A percentile compares a stretch with the other conserved stretches of the same genome.
Evolutionary conservation across 495 filamentous ascomycete species (phyloP).

Genomic region (Parathielavia hyrcaniae): DNA sequence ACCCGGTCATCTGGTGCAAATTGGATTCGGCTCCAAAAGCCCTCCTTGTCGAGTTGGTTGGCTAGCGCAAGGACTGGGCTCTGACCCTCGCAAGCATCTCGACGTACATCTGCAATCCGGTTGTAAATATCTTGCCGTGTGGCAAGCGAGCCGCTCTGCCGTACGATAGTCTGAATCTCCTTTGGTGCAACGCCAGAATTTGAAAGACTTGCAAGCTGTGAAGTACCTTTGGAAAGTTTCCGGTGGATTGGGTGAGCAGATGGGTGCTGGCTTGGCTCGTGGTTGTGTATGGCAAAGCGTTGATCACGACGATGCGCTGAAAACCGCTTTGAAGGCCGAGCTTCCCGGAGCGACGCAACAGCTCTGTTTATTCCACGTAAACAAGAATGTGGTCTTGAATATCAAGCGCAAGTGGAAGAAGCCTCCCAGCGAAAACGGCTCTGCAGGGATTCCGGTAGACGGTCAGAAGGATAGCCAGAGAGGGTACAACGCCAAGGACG

Average conservation of each 20-base stretch:
- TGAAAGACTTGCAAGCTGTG: too few relatives aligned
- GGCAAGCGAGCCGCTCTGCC: not conserved
- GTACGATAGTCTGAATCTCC: not conserved
- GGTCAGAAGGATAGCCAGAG: too few relatives aligned
- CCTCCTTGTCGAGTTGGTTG: too few relatives aligned
- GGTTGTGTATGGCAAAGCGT: not conserved
- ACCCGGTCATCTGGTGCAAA: not conserved
- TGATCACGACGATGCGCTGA: not conserved
- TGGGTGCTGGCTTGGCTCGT: not conserved
- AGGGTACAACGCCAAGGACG: too few relatives aligned
- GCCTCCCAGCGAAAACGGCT: too few relatives aligned
- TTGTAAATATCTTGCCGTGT: conserved; percentile 2
- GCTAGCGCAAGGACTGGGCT: not conserved
- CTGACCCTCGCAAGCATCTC: not conserved
- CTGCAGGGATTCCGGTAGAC: too few relatives aligned
- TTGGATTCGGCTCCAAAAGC: not conserved
- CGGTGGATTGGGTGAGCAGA: too few relatives aligned
- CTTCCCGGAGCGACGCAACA: not conserved
- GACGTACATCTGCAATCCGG: not conserved
- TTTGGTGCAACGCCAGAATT: too few relatives aligned
- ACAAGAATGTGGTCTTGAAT: not conserved
- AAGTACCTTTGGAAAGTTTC: too few relatives aligned
- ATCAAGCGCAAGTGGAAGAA: not conserved
- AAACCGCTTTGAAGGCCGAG: too few relatives aligned
- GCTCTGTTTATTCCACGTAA: not conserved